phyloP scores from a whole-genome alignment of 2,329 filamentous ascomycete species.

The Colletotrichum theobromicola region DNA sequence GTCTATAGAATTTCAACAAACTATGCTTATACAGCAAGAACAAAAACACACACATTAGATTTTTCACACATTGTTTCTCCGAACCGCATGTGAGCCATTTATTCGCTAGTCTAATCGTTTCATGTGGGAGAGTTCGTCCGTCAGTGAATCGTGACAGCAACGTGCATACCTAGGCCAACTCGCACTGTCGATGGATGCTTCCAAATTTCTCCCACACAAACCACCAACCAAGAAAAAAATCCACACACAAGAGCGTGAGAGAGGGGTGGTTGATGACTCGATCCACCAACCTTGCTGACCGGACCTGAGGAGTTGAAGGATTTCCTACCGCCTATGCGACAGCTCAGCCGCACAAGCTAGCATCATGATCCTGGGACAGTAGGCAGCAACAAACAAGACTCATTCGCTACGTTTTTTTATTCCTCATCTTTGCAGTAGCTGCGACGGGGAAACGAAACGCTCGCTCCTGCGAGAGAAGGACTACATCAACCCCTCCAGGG shows the following conservation, averaged over 20 bases:
- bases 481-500: not conserved
- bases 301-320: not conserved
- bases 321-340: not conserved
- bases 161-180: not conserved
- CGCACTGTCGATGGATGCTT: slow-evolving; percentile 15
- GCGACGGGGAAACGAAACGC: not conserved
- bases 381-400: slow-evolving; percentile 1
- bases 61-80: not conserved
- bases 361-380: slow-evolving; percentile 16
- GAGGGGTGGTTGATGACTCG: slow-evolving; percentile 6
- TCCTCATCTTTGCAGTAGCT: not conserved
- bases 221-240: not conserved
- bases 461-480: not conserved
- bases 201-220: slow-evolving; percentile 4
- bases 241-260: not conserved
- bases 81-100: not conserved
- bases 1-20: slow-evolving; percentile 16
- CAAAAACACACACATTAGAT: not conserved
- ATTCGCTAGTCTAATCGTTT: not conserved
- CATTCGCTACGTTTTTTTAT: not conserved
- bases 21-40: slow-evolving; percentile 1
- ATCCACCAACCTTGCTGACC: slow-evolving; percentile 11
- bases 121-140: not conserved
- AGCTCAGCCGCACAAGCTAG: slow-evolving; percentile 15
- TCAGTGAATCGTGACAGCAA: slow-evolving; percentile 1